Percentiles rank a stretch among this genome's conserved stretches.
These are phyloP conservation scores for Cryptococcus sp. DNA, from an alignment of 1,284 basidiomycete species.

Conservation along the genomic window DNA sequence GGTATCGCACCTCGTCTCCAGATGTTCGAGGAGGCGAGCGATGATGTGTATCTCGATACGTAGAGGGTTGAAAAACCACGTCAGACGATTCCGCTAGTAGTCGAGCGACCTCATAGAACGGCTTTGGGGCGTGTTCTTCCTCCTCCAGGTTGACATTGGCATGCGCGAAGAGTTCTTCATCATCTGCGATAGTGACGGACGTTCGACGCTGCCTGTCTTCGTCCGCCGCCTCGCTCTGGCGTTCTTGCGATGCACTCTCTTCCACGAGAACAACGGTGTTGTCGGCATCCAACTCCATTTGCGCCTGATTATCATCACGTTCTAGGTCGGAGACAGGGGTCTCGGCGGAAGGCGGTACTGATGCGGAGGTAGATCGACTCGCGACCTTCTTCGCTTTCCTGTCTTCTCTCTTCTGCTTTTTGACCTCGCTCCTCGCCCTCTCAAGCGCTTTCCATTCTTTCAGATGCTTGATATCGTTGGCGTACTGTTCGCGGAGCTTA, in stretches of 20 bases:
- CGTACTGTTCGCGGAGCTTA: constrained; percentile 22
- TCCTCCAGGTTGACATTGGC: no score
- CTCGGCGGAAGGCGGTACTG: no score
- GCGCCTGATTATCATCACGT: background rate
- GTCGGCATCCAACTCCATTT: background rate
- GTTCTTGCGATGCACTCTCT: constrained; percentile 12
- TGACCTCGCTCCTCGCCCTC: constrained; percentile 25
- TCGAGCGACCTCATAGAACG: background rate
- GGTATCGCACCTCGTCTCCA: background rate
- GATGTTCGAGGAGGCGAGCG: background rate
- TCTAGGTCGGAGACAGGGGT: no score
- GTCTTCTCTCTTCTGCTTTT: constrained; percentile 26
- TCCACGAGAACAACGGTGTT: constrained; percentile 5
- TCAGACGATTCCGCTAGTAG: background rate
- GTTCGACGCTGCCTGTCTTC: background rate
- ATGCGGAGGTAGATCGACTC: background rate
- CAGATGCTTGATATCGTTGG: constrained; percentile 29
- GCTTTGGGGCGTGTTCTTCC: no score
- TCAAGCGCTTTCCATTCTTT: constrained; percentile 39
- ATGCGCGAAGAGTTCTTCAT: background rate
- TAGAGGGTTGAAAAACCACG: constrained; percentile 2
- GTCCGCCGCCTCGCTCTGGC: background rate
- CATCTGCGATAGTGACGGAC: background rate
- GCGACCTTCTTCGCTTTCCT: constrained; percentile 11
- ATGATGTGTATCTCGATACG: background rate